Evolutionary conservation across 257 asterid genomes (phyloP), one percentile per base, ranked within the genome.

Genomic region (Rehmannia glutinosa): DNA sequence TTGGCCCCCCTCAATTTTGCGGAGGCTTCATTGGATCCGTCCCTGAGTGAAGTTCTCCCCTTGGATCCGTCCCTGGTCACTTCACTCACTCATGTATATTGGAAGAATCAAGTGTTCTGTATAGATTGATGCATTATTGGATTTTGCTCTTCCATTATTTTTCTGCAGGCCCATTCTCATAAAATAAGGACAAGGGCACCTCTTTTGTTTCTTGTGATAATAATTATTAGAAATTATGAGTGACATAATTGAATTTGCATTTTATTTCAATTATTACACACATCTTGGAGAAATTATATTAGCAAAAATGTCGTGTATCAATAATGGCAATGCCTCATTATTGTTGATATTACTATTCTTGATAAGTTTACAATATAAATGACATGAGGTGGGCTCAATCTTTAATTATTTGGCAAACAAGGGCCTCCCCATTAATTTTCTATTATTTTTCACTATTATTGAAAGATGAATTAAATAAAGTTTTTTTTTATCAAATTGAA

Each of bases 81-180:
- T n/a, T n/a, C n/a, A n/a, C n/a, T n/a, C n/a, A n/a, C n/a, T n/a
- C n/a, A n/a, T n/a, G n/a, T n/a, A n/a, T n/a, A n/a, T n/a, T n/a
- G n/a, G n/a, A n/a, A n/a, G n/a, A n/a, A n/a, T n/a, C n/a, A n/a
- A n/a, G n/a, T n/a, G n/a, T n/a, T n/a, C n/a, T n/a, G n/a, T n/a
- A n/a, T n/a, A n/a, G n/a, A n/a, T n/a, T n/a, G n/a, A n/a, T n/a
- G n/a, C n/a, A n/a, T n/a, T n/a, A n/a, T n/a, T n/a, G n/a, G n/a
- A n/a, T n/a, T n/a, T n/a, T n/a, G n/a, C n/a, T n/a, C n/a, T n/a
- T 60, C 21, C 66, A 60, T 21, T 60, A 59, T 33, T 58, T 35
- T 10, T 38, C 32, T 38, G 20, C 32, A 19, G 23, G 6, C 24
- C 54, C 27, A 41, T 41, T 41, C 15, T 23, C 15, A 15, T 8